Conservation (phyloP, 306 rosid genomes). For the Abrus precatorius region DNA sequence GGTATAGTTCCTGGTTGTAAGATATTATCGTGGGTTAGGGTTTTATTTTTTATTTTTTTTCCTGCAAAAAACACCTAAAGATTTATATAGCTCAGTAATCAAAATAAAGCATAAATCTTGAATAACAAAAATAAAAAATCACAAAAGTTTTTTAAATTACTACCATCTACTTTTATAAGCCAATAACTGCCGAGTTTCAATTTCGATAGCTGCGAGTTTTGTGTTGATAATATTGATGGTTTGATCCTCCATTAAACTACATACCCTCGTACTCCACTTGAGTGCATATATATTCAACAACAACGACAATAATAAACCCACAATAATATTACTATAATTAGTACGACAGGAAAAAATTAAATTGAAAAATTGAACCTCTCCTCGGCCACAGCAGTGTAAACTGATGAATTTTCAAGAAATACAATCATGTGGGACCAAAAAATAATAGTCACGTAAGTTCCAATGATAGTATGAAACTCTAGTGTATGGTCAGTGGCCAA, state of each 20-base stretch:
- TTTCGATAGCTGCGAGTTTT: neutral
- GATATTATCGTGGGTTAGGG: neutral
- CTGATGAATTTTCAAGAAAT: constrained; percentile 19
- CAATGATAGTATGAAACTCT: neutral
- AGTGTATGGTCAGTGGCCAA: neutral
- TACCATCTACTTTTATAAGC: too few relatives aligned
- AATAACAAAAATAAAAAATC: too few relatives aligned
- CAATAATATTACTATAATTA: neutral
- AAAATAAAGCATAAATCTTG: too few relatives aligned
- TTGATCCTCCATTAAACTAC: neutral
- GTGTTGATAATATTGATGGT: neutral
- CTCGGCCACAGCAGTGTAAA: constrained; percentile 5
- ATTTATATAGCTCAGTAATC: too few relatives aligned
- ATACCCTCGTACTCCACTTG: neutral
- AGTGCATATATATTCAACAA: neutral
- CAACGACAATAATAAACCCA: neutral
- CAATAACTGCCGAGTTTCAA: neutral
- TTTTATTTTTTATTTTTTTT: too few relatives aligned
- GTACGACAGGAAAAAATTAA: neutral
- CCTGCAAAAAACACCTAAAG: too few relatives aligned
- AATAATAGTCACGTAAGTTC: neutral
- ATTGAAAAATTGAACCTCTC: constrained; percentile 6
- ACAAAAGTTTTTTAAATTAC: too few relatives aligned
- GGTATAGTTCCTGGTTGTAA: neutral
- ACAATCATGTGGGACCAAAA: too few relatives aligned